Conservation (phyloP, 768 basidiomycete species). For the Trametes elegans region DNA sequence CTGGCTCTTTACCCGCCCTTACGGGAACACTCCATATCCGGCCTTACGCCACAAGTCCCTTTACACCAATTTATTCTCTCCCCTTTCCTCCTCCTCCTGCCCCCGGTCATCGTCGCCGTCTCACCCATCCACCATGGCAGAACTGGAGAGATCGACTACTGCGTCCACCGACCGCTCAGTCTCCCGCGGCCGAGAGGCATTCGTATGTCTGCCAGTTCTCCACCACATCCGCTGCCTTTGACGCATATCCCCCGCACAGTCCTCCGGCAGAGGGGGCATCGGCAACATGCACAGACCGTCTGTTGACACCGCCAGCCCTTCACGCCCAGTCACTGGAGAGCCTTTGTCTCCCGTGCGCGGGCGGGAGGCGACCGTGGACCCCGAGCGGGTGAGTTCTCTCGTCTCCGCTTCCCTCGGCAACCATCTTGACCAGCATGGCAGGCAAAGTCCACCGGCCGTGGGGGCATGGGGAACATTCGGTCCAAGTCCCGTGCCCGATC, state of each 20-base stretch:
- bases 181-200: constrained; percentile 59
- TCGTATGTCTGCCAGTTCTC: constrained; percentile 39
- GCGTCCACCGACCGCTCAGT: constrained; percentile 36
- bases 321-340: constrained; percentile 38
- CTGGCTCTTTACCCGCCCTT: too few species aligned
- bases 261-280: constrained; percentile 60
- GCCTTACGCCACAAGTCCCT: background rate
- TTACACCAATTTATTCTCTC: background rate
- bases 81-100: background rate
- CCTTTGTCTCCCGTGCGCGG: constrained; percentile 62
- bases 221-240: background rate
- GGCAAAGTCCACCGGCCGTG: constrained; percentile 64
- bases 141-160: constrained; percentile 8
- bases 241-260: background rate
- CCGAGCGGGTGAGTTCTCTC: constrained; percentile 34
- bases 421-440: constrained; percentile 22
- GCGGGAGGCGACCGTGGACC: constrained; percentile 47
- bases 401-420: background rate
- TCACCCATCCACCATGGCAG: constrained; percentile 16
- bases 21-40: background rate
- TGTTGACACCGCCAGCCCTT: constrained; percentile 24
- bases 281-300: constrained; percentile 64
- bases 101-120: background rate
- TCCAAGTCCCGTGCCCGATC: constrained; percentile 62
- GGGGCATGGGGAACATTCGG: constrained; percentile 84